A percentile compares a stretch with the other conserved stretches of the same genome.
Conservation (phyloP, 2,329 filamentous ascomycete species). For the Aspergillus felis region DNA sequence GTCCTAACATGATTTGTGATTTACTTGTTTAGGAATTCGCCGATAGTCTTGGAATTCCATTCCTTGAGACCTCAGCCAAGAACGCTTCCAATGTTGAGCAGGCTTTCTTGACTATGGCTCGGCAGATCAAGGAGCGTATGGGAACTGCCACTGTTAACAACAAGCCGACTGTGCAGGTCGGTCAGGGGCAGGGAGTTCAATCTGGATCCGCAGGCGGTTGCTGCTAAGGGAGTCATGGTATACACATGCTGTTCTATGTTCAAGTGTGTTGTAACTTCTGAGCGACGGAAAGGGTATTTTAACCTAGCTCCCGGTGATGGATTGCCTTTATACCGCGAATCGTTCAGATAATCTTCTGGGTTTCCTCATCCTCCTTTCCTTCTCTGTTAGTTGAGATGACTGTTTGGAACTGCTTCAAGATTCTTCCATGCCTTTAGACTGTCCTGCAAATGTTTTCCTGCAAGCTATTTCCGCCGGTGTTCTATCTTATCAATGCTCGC, state of each 20-base stretch:
- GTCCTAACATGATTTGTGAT: slow-evolving; percentile 9
- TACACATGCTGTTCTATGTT: slow-evolving; percentile 24
- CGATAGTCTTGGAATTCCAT: slow-evolving; percentile 96
- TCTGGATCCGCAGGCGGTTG: slow-evolving; percentile 80
- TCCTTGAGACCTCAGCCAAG: slow-evolving; percentile 99
- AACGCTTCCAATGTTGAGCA: slow-evolving; percentile 99
- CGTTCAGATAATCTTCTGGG: neutral
- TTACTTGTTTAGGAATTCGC: slow-evolving; percentile 76
- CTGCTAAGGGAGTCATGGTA: slow-evolving; percentile 62
- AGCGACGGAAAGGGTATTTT: neutral
- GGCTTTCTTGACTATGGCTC: slow-evolving; percentile 99
- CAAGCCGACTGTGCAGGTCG: slow-evolving; percentile 96
- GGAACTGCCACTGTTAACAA: slow-evolving; percentile 96
- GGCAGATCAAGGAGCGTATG: slow-evolving; percentile 99
- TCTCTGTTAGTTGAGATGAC: slow-evolving; percentile 9
- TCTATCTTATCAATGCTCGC: slow-evolving; percentile 15
- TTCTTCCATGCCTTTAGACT: slow-evolving; percentile 30
- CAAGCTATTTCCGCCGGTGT: slow-evolving; percentile 21
- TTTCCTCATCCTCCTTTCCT: slow-evolving; percentile 1
- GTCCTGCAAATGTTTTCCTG: slow-evolving; percentile 22
- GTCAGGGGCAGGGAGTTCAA: slow-evolving; percentile 90
- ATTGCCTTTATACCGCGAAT: neutral
- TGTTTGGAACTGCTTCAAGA: slow-evolving; percentile 7
- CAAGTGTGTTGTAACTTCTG: slow-evolving; percentile 10
- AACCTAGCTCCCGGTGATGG: neutral